phyloP scores from a whole-genome alignment of 176 grass and related monocot species.

The Juncus effusus region DNA sequence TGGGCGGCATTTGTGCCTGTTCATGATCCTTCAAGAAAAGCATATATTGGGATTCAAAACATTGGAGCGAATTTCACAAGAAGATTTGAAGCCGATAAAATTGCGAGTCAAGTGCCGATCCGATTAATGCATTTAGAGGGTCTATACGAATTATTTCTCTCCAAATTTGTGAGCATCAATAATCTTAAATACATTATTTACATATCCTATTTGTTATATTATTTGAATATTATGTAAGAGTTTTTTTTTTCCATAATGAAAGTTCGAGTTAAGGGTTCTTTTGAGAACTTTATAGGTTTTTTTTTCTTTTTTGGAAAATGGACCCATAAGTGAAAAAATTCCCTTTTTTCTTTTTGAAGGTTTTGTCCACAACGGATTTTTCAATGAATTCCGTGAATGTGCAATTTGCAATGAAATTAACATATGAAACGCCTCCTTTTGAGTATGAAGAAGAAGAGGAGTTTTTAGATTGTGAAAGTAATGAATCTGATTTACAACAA shows the following conservation, averaged over 20 bases:
- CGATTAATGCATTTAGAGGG: conserved; percentile 95
- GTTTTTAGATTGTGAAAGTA: conserved; percentile 43
- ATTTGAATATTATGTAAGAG: conserved; percentile 6
- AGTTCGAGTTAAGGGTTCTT: too few relatives aligned
- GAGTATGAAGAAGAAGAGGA: conserved; percentile 76
- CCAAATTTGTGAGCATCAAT: conserved; percentile 86
- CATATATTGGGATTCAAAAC: conserved; percentile 97
- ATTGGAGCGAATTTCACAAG: conserved; percentile 83
- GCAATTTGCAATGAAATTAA: conserved; percentile 88
- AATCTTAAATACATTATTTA: conserved; percentile 13
- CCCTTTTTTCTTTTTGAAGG: conserved; percentile 51
- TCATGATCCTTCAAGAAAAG: conserved; percentile 89
- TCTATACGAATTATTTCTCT: conserved; percentile 89
- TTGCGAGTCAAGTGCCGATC: conserved; percentile 92
- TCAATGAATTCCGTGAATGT: conserved; percentile 64
- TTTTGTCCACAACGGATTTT: conserved; percentile 69
- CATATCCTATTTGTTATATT: neutral
- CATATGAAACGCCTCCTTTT: conserved; percentile 75
- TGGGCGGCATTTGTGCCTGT: conserved; percentile 96
- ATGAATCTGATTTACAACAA: conserved; percentile 37
- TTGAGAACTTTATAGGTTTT: too few relatives aligned
- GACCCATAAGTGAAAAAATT: conserved; percentile 13
- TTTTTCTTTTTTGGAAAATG: neutral
- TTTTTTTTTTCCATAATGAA: conserved; percentile 12
- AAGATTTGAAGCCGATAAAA: conserved; percentile 95